Percentiles rank a stretch among this genome's conserved stretches.
Conservation (phyloP, 345 rosid genomes). For the Passiflora organensis region DNA sequence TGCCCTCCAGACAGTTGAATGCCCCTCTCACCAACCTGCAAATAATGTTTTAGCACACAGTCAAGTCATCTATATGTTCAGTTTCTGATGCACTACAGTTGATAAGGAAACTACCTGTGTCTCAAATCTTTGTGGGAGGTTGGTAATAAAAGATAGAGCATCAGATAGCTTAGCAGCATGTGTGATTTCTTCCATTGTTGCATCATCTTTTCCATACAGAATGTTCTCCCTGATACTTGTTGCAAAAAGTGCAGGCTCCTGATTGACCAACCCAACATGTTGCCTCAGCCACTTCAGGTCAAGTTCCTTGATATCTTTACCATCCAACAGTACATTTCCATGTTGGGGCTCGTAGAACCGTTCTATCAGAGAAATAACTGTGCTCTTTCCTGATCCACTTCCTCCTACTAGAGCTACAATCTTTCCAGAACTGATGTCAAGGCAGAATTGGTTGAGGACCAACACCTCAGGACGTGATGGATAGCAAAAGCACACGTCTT, state of each 20-base stretch:
- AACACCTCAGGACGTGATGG: constrained; percentile 67
- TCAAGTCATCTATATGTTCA: no score
- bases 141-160: constrained; percentile 60
- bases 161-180: constrained; percentile 52
- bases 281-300: constrained; percentile 64
- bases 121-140: constrained; percentile 57
- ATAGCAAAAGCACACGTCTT: constrained; percentile 55
- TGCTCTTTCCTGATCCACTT: constrained; percentile 76
- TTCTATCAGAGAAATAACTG: constrained; percentile 56
- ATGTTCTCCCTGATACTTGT: constrained; percentile 59
- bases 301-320: constrained; percentile 30
- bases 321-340: constrained; percentile 43
- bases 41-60: no score
- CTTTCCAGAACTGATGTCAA: constrained; percentile 59
- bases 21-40: constrained; percentile 49
- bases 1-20: constrained; percentile 72
- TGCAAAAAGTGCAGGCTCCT: constrained; percentile 71
- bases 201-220: constrained; percentile 50
- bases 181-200: constrained; percentile 48
- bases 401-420: constrained; percentile 72
- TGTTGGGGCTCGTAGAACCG: constrained; percentile 74
- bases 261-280: constrained; percentile 66
- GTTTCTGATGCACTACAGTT: no score
- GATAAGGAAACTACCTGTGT: constrained; percentile 25
- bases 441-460: constrained; percentile 49